phyloP scores from a whole-genome alignment of 768 basidiomycete species.

The Boletus patriciae region DNA sequence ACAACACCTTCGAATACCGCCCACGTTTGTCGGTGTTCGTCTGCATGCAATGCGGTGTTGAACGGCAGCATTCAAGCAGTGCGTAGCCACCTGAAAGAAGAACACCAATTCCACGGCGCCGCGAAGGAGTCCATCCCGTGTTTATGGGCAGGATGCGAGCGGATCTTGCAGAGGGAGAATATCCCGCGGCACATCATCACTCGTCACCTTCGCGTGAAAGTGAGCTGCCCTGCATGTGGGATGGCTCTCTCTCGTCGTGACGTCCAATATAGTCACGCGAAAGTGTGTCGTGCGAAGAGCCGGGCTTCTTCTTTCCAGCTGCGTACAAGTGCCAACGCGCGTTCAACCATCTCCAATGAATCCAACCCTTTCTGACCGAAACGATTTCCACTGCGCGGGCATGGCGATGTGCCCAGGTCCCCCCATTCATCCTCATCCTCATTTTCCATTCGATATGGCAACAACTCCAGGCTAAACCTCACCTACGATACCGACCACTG shows the following conservation, averaged over 20 bases:
- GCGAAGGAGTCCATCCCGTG: slow-evolving; percentile 2
- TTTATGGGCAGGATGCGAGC: slow-evolving; percentile 11
- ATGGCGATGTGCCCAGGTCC: background rate
- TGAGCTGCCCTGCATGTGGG: slow-evolving; percentile 13
- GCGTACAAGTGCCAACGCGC: background rate
- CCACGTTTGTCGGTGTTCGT: background rate
- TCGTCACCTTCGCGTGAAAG: slow-evolving; percentile 15
- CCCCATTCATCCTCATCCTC: background rate
- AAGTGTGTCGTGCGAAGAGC: slow-evolving; percentile 6
- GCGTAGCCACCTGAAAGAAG: background rate
- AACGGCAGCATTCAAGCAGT: background rate
- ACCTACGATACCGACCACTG: background rate
- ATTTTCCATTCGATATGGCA: background rate
- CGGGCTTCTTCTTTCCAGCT: background rate
- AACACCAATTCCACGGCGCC: background rate
- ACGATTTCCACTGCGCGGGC: background rate
- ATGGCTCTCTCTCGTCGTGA: slow-evolving; percentile 19
- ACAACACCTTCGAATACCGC: background rate
- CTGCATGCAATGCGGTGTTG: background rate
- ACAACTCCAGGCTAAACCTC: background rate
- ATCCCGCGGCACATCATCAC: slow-evolving; percentile 19
- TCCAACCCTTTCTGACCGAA: background rate
- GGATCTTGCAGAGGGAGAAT: slow-evolving; percentile 13
- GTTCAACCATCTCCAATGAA: background rate
- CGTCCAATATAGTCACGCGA: slow-evolving; percentile 17